Evolutionary conservation across 306 rosid species (phyloP).

Genomic region (Calophaca sinica): DNA sequence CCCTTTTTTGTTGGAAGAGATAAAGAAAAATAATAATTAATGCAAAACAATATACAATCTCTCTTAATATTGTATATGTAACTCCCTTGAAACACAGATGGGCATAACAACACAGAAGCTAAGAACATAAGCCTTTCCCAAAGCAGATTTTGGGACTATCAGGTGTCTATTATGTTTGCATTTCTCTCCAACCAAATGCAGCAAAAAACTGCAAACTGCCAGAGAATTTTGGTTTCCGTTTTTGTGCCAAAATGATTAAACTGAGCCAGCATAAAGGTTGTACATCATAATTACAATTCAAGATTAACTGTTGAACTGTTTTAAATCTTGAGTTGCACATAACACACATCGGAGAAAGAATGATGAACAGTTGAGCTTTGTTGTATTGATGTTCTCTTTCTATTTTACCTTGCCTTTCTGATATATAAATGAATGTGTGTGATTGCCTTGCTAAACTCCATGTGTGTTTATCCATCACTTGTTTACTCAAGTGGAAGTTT

Average conservation of each 20-base stretch:
- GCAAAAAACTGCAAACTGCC: background rate
- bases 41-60: background rate
- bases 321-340: background rate
- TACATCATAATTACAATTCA: background rate
- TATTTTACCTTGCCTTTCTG: background rate
- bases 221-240: background rate
- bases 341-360: background rate
- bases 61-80: background rate
- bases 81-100: background rate
- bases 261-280: background rate
- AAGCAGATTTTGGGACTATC: too few relatives aligned
- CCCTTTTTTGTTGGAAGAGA: background rate
- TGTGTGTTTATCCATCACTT: background rate
- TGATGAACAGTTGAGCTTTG: background rate
- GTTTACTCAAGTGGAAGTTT: constrained; percentile 1
- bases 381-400: constrained; percentile 1
- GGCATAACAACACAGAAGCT: background rate
- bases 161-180: too few relatives aligned
- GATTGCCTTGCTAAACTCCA: constrained; percentile 8
- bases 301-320: background rate
- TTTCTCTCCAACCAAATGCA: background rate
- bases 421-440: background rate
- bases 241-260: background rate
- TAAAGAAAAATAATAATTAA: too few relatives aligned
- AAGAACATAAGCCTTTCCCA: constrained; percentile 10